Conservation (phyloP, 1,284 basidiomycete genomes). For the Ustilago tritici region DNA sequence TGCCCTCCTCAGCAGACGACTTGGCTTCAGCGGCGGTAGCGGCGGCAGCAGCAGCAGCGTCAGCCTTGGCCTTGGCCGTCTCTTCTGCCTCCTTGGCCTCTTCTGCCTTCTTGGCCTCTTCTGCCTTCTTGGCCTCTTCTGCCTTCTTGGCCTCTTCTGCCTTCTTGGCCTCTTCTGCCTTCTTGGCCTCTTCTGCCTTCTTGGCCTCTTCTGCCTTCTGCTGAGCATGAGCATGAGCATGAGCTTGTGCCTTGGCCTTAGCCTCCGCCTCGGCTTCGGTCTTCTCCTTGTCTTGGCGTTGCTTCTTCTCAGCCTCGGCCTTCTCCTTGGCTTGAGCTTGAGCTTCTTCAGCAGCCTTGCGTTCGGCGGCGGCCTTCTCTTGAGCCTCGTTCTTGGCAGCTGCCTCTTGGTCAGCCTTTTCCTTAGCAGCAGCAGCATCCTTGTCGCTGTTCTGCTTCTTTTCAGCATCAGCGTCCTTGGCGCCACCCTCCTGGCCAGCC, state of each 20-base stretch:
- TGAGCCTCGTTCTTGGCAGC: slow-evolving; percentile 43
- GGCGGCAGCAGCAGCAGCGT: slow-evolving; percentile 25
- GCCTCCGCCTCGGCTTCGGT: slow-evolving; percentile 46
- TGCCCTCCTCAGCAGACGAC: slow-evolving; percentile 39
- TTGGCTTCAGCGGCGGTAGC: slow-evolving; percentile 40
- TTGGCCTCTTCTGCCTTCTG: too few species aligned
- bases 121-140: too few species aligned
- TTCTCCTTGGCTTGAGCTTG: slow-evolving; percentile 10
- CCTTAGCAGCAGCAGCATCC: slow-evolving; percentile 46
- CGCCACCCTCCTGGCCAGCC: slow-evolving; percentile 42
- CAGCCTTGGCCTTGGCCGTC: slow-evolving; percentile 24
- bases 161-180: too few species aligned
- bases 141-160: too few species aligned
- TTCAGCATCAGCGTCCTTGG: slow-evolving; percentile 42
- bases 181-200: too few species aligned
- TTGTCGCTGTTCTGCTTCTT: slow-evolving; percentile 42
- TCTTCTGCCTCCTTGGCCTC: too few species aligned
- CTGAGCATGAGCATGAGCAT: slow-evolving; percentile 16
- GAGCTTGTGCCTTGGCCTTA: slow-evolving; percentile 23
- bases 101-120: too few species aligned
- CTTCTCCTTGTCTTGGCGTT: slow-evolving; percentile 44
- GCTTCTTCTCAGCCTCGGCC: slow-evolving; percentile 39
- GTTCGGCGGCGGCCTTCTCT: slow-evolving; percentile 43
- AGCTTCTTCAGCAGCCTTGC: slow-evolving; percentile 47
- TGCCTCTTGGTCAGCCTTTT: slow-evolving; percentile 46